A percentile compares a stretch with the other conserved stretches of the same genome.
These are phyloP conservation scores for Tricholoma bakamatsutake DNA, from an alignment of 768 basidiomycete genomes.

Conservation along the genomic window DNA sequence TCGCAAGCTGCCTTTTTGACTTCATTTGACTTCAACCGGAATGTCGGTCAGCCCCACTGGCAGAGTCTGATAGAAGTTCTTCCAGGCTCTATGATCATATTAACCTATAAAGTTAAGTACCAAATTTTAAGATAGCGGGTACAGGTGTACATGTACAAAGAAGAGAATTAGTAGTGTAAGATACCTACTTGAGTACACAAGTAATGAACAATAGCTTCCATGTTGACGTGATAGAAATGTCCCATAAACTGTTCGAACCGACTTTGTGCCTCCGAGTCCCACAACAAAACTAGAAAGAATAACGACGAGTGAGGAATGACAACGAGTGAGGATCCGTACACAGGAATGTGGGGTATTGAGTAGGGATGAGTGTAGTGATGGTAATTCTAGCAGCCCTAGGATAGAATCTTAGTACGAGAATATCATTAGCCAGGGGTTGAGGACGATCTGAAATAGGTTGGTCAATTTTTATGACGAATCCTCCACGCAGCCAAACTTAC, in stretches of 20 bases:
- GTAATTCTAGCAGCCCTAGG: neutral
- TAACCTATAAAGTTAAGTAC: neutral
- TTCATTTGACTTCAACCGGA: too few relatives aligned
- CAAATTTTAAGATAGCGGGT: neutral
- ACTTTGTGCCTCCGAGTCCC: neutral
- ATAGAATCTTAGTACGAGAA: constrained; percentile 48
- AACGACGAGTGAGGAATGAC: constrained; percentile 4
- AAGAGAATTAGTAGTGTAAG: constrained; percentile 1
- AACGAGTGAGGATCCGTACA: constrained; percentile 5
- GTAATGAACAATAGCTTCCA: constrained; percentile 1
- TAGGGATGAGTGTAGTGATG: constrained; percentile 2
- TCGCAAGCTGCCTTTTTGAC: too few relatives aligned
- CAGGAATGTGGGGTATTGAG: neutral
- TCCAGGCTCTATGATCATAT: neutral
- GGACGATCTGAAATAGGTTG: constrained; percentile 47
- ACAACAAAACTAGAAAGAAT: constrained; percentile 5
- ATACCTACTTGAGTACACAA: constrained; percentile 10
- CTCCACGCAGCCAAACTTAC: constrained; percentile 33
- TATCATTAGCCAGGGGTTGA: constrained; percentile 88
- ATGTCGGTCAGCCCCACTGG: too few relatives aligned
- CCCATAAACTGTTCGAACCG: neutral
- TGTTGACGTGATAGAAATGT: constrained; percentile 1
- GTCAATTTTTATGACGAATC: neutral
- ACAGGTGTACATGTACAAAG: constrained; percentile 1
- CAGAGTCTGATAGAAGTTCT: neutral